A percentile compares a stretch with the other conserved stretches of the same genome.
Conservation (phyloP, 768 basidiomycete genomes). For the Paxillus rubicundulus region DNA sequence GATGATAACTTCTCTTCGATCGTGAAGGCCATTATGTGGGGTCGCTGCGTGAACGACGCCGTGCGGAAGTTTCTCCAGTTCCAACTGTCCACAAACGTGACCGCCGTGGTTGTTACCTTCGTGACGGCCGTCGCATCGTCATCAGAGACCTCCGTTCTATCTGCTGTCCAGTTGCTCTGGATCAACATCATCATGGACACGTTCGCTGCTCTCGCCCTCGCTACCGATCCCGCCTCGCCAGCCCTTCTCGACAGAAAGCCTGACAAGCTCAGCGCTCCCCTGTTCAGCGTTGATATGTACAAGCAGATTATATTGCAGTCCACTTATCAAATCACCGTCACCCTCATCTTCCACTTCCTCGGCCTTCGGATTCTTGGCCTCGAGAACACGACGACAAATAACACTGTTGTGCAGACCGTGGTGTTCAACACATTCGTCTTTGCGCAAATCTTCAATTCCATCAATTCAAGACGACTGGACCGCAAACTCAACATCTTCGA, state of each 20-base stretch:
- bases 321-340: slow-evolving; percentile 77
- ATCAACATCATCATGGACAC: slow-evolving; percentile 99
- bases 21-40: slow-evolving; percentile 98
- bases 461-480: slow-evolving; percentile 89
- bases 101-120: slow-evolving; percentile 92
- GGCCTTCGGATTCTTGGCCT: slow-evolving; percentile 71
- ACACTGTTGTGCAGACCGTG: slow-evolving; percentile 68
- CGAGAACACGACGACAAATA: slow-evolving; percentile 31
- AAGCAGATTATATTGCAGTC: slow-evolving; percentile 95
- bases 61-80: slow-evolving; percentile 98
- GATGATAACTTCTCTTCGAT: slow-evolving; percentile 96
- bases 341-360: slow-evolving; percentile 86
- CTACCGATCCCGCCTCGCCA: slow-evolving; percentile 90
- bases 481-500: slow-evolving; percentile 85
- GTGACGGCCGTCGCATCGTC: slow-evolving; percentile 81
- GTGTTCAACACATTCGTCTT: slow-evolving; percentile 99
- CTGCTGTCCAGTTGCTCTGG: slow-evolving; percentile 96
- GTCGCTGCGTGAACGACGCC: slow-evolving; percentile 96
- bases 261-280: slow-evolving; percentile 81
- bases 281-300: slow-evolving; percentile 94
- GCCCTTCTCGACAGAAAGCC: slow-evolving; percentile 84
- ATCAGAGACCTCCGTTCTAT: slow-evolving; percentile 79
- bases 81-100: slow-evolving; percentile 91
- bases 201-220: slow-evolving; percentile 95
- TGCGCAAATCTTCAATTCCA: slow-evolving; percentile 93